These are phyloP conservation scores for Pichia sp. DNA, from an alignment of 1,139 yeast genomes.

Conservation along the genomic window DNA sequence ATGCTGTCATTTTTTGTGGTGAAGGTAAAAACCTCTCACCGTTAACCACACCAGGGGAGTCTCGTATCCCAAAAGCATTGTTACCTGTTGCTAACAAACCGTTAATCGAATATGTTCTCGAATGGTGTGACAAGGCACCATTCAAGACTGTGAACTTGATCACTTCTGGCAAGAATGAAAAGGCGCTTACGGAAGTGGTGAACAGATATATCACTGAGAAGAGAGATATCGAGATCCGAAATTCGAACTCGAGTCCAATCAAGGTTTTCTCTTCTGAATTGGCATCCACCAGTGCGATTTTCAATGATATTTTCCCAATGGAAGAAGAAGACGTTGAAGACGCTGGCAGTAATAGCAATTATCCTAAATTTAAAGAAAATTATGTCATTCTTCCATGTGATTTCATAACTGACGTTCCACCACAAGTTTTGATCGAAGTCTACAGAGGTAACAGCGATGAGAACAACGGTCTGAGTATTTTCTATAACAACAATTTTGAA, in stretches of 20 bases:
- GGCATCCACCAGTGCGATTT: conserved; percentile 55
- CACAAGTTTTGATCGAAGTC: conserved; percentile 78
- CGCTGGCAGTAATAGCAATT: too few relatives aligned
- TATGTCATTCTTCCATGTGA: conserved; percentile 89
- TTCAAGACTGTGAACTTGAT: conserved; percentile 54
- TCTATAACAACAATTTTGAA: conserved; percentile 65
- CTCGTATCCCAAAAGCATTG: conserved; percentile 74
- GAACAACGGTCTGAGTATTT: conserved; percentile 64
- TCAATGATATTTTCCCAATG: conserved; percentile 31
- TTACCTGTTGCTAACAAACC: conserved; percentile 87
- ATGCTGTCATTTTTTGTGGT: conserved; percentile 86
- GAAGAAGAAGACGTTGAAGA: not conserved
- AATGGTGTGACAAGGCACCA: conserved; percentile 89
- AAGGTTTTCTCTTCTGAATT: conserved; percentile 39
- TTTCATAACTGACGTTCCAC: conserved; percentile 84
- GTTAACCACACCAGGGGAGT: conserved; percentile 47
- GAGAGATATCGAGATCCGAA: conserved; percentile 25
- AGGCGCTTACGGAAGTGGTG: conserved; percentile 24
- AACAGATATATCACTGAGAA: conserved; percentile 21
- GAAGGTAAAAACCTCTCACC: conserved; percentile 69
- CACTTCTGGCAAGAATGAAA: conserved; percentile 30
- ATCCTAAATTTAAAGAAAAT: conserved; percentile 30
- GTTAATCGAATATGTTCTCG: conserved; percentile 80
- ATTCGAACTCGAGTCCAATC: conserved; percentile 32
- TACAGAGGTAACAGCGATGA: conserved; percentile 61